Conservation (phyloP, 2,329 filamentous ascomycete genomes). For the Trichophaea hybrida region DNA sequence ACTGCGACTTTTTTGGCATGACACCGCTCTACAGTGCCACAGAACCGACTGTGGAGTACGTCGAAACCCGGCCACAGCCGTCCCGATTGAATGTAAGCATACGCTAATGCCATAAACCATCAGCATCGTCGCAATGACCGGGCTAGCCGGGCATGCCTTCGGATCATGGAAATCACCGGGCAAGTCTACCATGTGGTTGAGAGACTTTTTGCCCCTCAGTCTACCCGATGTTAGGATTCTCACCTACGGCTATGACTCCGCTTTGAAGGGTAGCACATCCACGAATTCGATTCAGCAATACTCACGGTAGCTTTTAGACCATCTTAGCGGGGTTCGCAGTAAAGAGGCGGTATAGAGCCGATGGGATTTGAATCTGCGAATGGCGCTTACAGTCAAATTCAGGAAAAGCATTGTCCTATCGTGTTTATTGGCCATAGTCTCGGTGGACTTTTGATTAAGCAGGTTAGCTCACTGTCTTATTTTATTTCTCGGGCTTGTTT, state of each 20-base stretch:
- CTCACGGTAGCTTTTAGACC: conserved; percentile 4
- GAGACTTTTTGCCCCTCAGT: conserved; percentile 28
- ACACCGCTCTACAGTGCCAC: not conserved
- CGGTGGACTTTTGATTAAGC: conserved; percentile 8
- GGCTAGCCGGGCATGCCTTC: conserved; percentile 7
- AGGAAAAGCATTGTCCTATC: not conserved
- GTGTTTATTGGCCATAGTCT: conserved; percentile 12
- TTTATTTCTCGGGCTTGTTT: not conserved
- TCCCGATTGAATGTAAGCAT: not conserved
- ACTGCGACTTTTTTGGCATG: conserved; percentile 2
- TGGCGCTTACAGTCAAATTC: not conserved
- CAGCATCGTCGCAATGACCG: conserved; percentile 8
- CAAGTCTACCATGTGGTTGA: conserved; percentile 25
- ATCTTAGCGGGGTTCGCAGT: not conserved
- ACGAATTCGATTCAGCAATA: not conserved
- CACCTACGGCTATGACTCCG: conserved; percentile 29
- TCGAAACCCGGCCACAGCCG: not conserved
- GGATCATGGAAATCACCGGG: conserved; percentile 8
- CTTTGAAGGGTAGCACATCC: conserved; percentile 7
- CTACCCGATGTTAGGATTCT: conserved; percentile 30
- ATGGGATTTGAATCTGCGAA: not conserved
- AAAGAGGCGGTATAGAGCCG: not conserved
- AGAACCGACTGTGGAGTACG: not conserved
- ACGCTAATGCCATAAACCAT: not conserved
- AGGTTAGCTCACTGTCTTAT: not conserved